phyloP scores from a whole-genome alignment of 495 filamentous ascomycete species.

The Trichoderma asperelloides region DNA sequence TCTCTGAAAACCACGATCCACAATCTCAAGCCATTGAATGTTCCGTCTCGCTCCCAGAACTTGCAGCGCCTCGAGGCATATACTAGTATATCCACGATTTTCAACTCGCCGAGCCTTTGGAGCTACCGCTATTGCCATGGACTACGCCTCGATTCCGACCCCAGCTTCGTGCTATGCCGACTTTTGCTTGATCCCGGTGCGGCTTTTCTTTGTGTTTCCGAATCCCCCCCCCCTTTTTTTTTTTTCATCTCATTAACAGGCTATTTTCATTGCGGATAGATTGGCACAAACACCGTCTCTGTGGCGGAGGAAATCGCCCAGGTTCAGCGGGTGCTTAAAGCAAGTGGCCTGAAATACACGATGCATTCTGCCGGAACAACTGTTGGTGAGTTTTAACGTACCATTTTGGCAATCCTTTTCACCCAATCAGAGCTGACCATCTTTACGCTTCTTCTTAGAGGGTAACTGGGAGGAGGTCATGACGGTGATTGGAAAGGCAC shows the following conservation, averaged over 20 bases:
- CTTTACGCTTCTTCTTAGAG: constrained; percentile 53
- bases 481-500: constrained; percentile 81
- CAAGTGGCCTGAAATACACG: constrained; percentile 65
- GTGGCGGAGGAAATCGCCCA: constrained; percentile 82
- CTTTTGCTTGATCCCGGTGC: constrained; percentile 77
- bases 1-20: neutral
- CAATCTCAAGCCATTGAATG: neutral
- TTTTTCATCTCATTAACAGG: neutral
- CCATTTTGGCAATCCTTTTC: neutral
- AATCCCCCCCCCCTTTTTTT: neutral
- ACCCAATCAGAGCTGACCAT: neutral
- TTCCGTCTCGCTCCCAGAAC: neutral
- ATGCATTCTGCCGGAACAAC: constrained; percentile 95
- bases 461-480: constrained; percentile 88
- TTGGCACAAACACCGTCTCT: constrained; percentile 73
- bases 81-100: neutral
- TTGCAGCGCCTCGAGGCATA: neutral
- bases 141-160: constrained; percentile 44
- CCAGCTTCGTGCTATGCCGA: constrained; percentile 64
- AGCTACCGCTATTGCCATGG: constrained; percentile 14
- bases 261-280: constrained; percentile 29
- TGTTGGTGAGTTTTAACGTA: constrained; percentile 53
- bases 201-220: constrained; percentile 17
- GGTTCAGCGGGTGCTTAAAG: constrained; percentile 77
- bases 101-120: neutral